Percentiles rank a stretch among this genome's conserved stretches.
Evolutionary conservation across 805 yeast species (phyloP).

Genomic region (Cyberlindnera xylosilytica): DNA sequence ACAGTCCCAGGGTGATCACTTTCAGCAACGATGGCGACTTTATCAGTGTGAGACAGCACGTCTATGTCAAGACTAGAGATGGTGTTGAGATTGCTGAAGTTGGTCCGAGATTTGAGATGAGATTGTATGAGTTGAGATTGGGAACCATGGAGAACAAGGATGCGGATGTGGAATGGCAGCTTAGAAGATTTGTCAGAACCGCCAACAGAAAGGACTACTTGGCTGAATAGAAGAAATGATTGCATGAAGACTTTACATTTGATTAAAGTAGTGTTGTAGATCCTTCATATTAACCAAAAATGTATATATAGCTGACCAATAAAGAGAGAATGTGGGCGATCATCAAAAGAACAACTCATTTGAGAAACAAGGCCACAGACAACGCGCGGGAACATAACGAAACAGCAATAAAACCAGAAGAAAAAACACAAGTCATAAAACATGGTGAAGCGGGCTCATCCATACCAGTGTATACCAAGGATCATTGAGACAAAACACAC

Average conservation of each 20-base stretch:
- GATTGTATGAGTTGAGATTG: conserved; percentile 78
- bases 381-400: no score
- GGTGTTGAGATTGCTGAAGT: conserved; percentile 91
- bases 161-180: conserved; percentile 97
- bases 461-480: no score
- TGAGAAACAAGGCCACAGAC: no score
- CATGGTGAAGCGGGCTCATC: no score
- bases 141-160: conserved; percentile 95
- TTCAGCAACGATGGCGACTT: conserved; percentile 89
- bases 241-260: no score
- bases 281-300: background rate
- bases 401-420: background rate
- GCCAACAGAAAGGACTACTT: conserved; percentile 93
- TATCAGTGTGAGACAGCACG: conserved; percentile 92
- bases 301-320: background rate
- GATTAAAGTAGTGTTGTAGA: conserved; percentile 1
- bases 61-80: conserved; percentile 85
- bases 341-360: no score
- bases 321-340: background rate
- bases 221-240: conserved; percentile 19
- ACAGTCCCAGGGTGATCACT: conserved; percentile 86
- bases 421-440: background rate
- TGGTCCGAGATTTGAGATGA: conserved; percentile 99
- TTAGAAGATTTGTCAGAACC: conserved; percentile 89
- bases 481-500: background rate